Evolutionary conservation across 441 rosid species (phyloP).

Genomic region (Biscutella laevigata): DNA sequence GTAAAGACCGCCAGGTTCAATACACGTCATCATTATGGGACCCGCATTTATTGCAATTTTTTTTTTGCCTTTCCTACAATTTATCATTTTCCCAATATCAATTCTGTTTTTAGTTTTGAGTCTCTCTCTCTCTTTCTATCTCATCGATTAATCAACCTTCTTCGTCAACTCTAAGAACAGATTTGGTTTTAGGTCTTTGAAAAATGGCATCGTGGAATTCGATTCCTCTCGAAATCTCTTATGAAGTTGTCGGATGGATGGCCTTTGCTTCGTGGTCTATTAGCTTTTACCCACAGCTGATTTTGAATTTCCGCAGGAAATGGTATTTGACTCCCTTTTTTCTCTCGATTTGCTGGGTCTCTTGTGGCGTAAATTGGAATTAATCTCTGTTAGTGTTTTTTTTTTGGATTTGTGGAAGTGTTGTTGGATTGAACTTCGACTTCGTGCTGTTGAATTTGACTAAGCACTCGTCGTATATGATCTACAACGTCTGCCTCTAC

Average conservation of each 20-base stretch:
- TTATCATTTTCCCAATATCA: not conserved
- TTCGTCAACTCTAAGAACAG: not conserved
- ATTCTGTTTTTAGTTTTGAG: too few relatives aligned
- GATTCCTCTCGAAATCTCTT: constrained; percentile 45
- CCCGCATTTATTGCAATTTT: not conserved
- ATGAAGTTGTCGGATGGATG: constrained; percentile 64
- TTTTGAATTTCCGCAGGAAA: constrained; percentile 73
- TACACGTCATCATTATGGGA: constrained; percentile 13
- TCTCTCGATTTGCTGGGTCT: not conserved
- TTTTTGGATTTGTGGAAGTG: constrained; percentile 31
- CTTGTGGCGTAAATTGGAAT: not conserved
- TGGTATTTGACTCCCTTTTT: constrained; percentile 29
- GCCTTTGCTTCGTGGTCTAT: constrained; percentile 72
- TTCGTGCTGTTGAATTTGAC: constrained; percentile 81
- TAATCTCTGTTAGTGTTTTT: not conserved
- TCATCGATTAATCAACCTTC: not conserved
- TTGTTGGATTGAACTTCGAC: constrained; percentile 89
- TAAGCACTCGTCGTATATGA: constrained; percentile 88
- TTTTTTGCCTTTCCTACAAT: not conserved
- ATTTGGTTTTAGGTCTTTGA: too few relatives aligned
- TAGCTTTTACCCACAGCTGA: constrained; percentile 78
- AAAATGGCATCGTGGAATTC: constrained; percentile 79
- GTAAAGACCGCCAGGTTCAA: not conserved
- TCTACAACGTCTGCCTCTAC: constrained; percentile 77
- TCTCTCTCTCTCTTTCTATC: not conserved